Percentiles rank a stretch among this genome's conserved stretches.
Evolutionary conservation across 1,284 basidiomycete species (phyloP).

Genomic region (Volvariella surrecta): DNA sequence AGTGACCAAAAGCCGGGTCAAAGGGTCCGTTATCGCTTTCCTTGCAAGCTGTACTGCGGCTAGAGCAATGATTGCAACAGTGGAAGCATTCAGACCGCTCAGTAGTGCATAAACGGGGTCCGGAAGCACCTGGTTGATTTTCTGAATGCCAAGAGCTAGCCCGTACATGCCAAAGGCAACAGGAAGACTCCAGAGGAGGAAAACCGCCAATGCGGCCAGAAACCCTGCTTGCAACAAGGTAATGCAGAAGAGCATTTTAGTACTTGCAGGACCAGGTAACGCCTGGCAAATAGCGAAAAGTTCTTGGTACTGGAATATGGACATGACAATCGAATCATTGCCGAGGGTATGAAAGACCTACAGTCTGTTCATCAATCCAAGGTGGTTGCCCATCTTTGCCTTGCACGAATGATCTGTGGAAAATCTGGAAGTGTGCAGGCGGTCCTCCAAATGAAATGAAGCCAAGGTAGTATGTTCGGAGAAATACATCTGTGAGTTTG

Average conservation of each 20-base stretch:
- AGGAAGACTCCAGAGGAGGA: conserved; percentile 30
- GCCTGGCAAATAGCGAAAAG: conserved; percentile 25
- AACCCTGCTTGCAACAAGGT: conserved; percentile 24
- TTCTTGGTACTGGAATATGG: conserved; percentile 22
- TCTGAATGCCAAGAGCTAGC: conserved; percentile 39
- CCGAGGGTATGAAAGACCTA: conserved; percentile 9
- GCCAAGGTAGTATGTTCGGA: conserved; percentile 23
- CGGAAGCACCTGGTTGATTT: conserved; percentile 36
- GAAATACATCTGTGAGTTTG: conserved; percentile 19
- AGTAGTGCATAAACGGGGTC: conserved; percentile 41
- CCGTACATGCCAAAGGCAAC: conserved; percentile 44
- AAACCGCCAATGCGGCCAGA: conserved; percentile 22
- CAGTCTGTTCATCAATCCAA: conserved; percentile 29
- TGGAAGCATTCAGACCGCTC: conserved; percentile 48
- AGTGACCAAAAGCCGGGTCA: conserved; percentile 40
- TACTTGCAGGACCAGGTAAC: conserved; percentile 28
- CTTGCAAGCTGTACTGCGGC: conserved; percentile 43
- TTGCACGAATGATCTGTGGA: conserved; percentile 26
- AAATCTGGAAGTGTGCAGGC: conserved; percentile 27
- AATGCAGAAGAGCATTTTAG: conserved; percentile 28
- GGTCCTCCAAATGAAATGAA: conserved; percentile 28
- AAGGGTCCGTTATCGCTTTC: conserved; percentile 37
- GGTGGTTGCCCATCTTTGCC: conserved; percentile 18
- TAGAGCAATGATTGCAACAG: conserved; percentile 48
- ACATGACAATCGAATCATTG: background rate